Base-by-base conservation (phyloP, 2,329 filamentous ascomycete genomes). In the Nigrograna mackinnonii region DNA sequence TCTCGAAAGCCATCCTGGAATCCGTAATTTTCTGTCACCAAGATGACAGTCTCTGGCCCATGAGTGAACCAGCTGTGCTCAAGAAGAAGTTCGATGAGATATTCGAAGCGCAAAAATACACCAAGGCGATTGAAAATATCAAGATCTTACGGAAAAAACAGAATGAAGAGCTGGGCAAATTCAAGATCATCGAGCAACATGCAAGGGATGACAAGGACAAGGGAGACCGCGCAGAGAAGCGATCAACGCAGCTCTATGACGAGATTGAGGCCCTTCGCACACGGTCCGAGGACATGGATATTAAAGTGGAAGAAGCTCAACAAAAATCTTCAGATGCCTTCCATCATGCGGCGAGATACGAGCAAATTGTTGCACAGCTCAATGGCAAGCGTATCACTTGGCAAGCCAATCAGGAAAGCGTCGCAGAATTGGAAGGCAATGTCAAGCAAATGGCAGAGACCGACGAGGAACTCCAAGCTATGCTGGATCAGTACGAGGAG, bases 21-120 rank as follows among this genome's bases (percentile, higher is more conserved):
- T 87, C 87, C 44, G 94, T 99, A 65, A 96, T 99, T 55, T 99
- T 99, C 71, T 99, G 94, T 66, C 94, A 99, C 63, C 94, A 99
- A 64, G 94, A 99, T 65, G 94, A 99, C 55, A 96, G 92, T 19
- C 72, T 97, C 20, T 99, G 94, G 94, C 94, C 94, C 0, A 85
- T 99, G 79, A 95, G 90, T 62, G 89, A 95, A 59, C 90, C 94
- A 0, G 76, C 82, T 0, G 83, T 82, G 1, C 75, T 99, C 37
- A 99, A 99, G 71, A 95, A 95, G 68, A 87, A 85, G 39, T 99
- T 99, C 47, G 94, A 99, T 62, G 90, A 96, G 64, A 99, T 99
- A 9, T 99, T 99, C 55, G 94, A 97, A 70, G 94, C 94, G 1
- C 78, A 89, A 70, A 96, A 96, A 66, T 99, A 97, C 69, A 96